A percentile compares a stretch with the other conserved stretches of the same genome.
Evolutionary conservation across 768 basidiomycete species (phyloP).

Genomic region (Lactarius indigo): DNA sequence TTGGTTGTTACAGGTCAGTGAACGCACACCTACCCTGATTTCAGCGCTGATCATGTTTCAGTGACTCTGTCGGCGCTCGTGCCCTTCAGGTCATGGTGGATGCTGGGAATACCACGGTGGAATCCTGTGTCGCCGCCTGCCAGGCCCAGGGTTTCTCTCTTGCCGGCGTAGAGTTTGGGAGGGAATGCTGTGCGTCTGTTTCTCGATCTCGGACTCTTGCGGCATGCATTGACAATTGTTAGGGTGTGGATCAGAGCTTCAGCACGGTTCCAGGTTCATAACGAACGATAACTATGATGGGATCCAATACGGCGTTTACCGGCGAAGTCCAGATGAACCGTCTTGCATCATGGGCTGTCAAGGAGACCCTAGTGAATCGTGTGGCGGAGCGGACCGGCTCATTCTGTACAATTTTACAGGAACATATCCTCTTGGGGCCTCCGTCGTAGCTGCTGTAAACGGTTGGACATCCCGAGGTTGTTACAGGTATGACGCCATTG

Average conservation of each 20-base stretch:
- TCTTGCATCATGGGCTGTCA: not conserved
- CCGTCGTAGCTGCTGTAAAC: not conserved
- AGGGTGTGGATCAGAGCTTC: not conserved
- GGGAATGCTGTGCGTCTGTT: conserved; percentile 63
- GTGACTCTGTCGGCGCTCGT: conserved; percentile 36
- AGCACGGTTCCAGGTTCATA: not conserved
- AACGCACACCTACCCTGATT: not conserved
- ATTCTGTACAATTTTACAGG: not conserved
- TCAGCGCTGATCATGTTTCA: conserved; percentile 18
- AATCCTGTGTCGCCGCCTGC: conserved; percentile 63
- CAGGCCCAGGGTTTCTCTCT: conserved; percentile 65
- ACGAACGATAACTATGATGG: not conserved
- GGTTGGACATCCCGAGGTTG: not conserved
- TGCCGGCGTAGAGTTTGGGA: conserved; percentile 62
- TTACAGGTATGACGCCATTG: not conserved
- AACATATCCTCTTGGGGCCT: not conserved
- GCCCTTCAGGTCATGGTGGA: conserved; percentile 32
- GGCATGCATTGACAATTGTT: not conserved
- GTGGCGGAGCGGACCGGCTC: not conserved
- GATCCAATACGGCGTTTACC: not conserved
- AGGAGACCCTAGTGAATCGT: not conserved
- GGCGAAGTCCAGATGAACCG: not conserved
- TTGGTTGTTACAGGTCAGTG: conserved; percentile 70
- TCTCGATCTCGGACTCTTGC: not conserved
- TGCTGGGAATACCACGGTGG: conserved; percentile 56